Percentiles rank a stretch among this genome's conserved stretches.
Conservation (phyloP, 305 asterid genomes). For the Fraxinus paxiana region DNA sequence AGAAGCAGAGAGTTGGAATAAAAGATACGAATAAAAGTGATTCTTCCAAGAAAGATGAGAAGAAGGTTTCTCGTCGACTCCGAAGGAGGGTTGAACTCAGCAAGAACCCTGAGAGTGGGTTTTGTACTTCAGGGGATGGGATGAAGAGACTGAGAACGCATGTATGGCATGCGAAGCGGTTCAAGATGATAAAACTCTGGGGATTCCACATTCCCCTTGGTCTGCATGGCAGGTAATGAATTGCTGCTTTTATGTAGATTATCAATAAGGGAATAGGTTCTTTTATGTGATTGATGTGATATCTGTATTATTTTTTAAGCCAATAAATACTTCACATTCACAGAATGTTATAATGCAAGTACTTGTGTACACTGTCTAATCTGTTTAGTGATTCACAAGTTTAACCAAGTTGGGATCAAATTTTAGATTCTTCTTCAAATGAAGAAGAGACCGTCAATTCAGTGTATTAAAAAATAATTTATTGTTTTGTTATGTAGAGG, state of each 20-base stretch:
- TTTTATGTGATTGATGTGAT: neutral
- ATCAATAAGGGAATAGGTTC: neutral
- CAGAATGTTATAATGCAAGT: neutral
- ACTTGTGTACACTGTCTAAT: neutral
- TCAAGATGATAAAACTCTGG: slow-evolving; percentile 72
- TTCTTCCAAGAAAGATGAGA: slow-evolving; percentile 31
- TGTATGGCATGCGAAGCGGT: slow-evolving; percentile 92
- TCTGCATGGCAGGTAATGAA: slow-evolving; percentile 68
- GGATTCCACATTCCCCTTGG: slow-evolving; percentile 80
- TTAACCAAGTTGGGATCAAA: neutral
- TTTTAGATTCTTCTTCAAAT: neutral
- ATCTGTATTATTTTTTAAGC: neutral
- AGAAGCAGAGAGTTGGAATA: slow-evolving; percentile 38
- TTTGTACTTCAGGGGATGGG: slow-evolving; percentile 74
- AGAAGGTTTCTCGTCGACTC: slow-evolving; percentile 50
- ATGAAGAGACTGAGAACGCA: slow-evolving; percentile 86
- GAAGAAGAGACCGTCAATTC: neutral
- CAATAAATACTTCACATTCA: neutral
- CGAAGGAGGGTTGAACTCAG: slow-evolving; percentile 65
- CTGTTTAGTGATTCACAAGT: neutral
- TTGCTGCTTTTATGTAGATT: neutral
- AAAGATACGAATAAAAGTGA: slow-evolving; percentile 16
- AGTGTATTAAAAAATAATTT: neutral
- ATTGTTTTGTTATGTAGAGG: slow-evolving; percentile 55
- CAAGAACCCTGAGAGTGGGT: slow-evolving; percentile 57